Evolutionary conservation across 148 eudicot genomes (phyloP), one percentile per base, ranked within the genome.

Genomic region (Hydrangea macrophylla): DNA sequence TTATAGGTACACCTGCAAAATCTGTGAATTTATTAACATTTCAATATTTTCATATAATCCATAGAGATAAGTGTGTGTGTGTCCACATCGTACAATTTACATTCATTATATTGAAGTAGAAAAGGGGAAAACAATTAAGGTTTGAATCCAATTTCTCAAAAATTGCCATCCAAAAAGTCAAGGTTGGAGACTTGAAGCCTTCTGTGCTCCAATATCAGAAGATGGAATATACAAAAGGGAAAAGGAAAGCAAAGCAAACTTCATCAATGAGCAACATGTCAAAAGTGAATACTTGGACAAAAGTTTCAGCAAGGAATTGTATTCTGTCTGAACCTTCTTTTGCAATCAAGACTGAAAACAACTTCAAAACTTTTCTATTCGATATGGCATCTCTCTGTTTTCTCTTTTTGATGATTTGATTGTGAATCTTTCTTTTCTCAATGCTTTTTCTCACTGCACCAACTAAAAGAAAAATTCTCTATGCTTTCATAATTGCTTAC

Each of bases 241-340:
- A 4, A 57, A 10, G 9, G 3, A 27, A 57, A 2, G 8, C 2
- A 28, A 57, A 11, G 20, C 27, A 57, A 56, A 22, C 36, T 30
- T 57, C 22, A 0, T 15, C 5, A 20, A 51, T 15, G 7, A 11
- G 18, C 42, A 54, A 12, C 28, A 33, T 33, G 60, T 58, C 27
- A 68, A 37, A n/a, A n/a, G 3, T 12, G 2, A 33, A 68, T 68
- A 26, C 71, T 39, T 26, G 0, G 62, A 36, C 32, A 13, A 42
- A 68, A 55, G 42, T 39, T 68, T 68, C 56, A 42, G 72, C 72
- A 68, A 67, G 53, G 70, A 67, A 67, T 55, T n/a, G n/a, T n/a
- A n/a, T n/a, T n/a, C 23, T 23, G 61, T 6, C 55, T 67, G 39
- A 35, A 2, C 56, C 12, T 33, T 6, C 22, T 39, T 13, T 60